Percentiles rank a stretch among this genome's conserved stretches.
Conservation (phyloP, 1,284 basidiomycete genomes). For the Malassezia japonica region DNA sequence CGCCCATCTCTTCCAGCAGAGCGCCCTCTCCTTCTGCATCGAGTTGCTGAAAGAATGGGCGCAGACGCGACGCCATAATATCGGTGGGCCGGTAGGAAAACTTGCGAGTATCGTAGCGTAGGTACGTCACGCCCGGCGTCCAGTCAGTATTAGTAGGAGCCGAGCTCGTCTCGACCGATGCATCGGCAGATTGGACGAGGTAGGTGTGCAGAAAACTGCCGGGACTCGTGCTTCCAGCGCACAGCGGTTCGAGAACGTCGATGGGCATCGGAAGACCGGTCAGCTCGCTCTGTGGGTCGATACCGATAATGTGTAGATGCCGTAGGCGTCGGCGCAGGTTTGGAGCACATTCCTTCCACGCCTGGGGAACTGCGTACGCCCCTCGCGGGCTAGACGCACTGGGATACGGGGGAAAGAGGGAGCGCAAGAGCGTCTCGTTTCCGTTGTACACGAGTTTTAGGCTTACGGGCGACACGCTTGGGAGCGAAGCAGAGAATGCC, state of each 20-base stretch:
- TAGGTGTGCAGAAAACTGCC: constrained; percentile 12
- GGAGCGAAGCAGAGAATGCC: constrained; percentile 14
- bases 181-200: not conserved
- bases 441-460: constrained; percentile 4
- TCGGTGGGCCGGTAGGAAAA: constrained; percentile 34
- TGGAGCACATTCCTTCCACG: not conserved
- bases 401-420: constrained; percentile 9
- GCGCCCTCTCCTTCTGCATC: not conserved
- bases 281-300: constrained; percentile 17
- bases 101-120: constrained; percentile 35
- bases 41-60: constrained; percentile 24
- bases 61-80: constrained; percentile 26
- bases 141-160: not conserved
- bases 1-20: not conserved
- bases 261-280: constrained; percentile 24
- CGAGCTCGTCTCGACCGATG: not conserved
- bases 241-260: constrained; percentile 14
- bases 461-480: not conserved
- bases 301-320: constrained; percentile 17
- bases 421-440: not conserved
- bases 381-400: not conserved
- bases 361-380: not conserved
- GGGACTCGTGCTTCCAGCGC: constrained; percentile 18
- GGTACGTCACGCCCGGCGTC: constrained; percentile 19
- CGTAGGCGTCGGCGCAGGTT: constrained; percentile 7